Evolutionary conservation across 768 basidiomycete genomes (phyloP).

Genomic region (Lactifluus subvellereus): DNA sequence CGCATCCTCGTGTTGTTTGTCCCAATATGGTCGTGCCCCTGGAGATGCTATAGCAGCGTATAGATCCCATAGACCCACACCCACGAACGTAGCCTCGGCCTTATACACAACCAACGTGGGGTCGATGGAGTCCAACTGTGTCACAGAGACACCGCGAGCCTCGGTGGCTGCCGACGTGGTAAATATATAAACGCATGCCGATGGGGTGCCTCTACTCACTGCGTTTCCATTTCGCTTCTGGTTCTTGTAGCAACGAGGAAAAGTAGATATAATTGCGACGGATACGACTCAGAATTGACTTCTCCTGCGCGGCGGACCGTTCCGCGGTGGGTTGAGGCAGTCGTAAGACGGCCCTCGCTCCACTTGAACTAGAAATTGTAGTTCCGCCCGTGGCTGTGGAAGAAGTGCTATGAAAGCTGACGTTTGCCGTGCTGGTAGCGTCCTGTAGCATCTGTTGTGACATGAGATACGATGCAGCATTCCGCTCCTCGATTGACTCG

Average conservation of each 20-base stretch:
- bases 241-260: slow-evolving; percentile 92
- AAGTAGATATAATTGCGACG: slow-evolving; percentile 97
- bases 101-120: slow-evolving; percentile 93
- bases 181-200: slow-evolving; percentile 1
- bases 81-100: slow-evolving; percentile 96
- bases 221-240: slow-evolving; percentile 94
- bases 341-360: slow-evolving; percentile 26
- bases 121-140: slow-evolving; percentile 95
- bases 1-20: slow-evolving; percentile 85
- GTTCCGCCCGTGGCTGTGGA: slow-evolving; percentile 40
- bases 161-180: slow-evolving; percentile 56
- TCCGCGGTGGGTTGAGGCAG: slow-evolving; percentile 39
- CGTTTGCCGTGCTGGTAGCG: slow-evolving; percentile 59
- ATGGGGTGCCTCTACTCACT: slow-evolving; percentile 44
- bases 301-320: slow-evolving; percentile 57
- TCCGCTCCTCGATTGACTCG: slow-evolving; percentile 58
- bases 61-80: slow-evolving; percentile 92
- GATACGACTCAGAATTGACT: slow-evolving; percentile 80
- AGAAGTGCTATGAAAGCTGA: slow-evolving; percentile 63
- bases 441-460: slow-evolving; percentile 67
- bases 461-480: slow-evolving; percentile 53
- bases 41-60: slow-evolving; percentile 84
- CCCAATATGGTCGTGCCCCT: slow-evolving; percentile 80
- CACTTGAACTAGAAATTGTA: slow-evolving; percentile 25
- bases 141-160: slow-evolving; percentile 84